Evolutionary conservation across 768 basidiomycete genomes (phyloP).

Genomic region (Leucocoprinus birnbaumii): DNA sequence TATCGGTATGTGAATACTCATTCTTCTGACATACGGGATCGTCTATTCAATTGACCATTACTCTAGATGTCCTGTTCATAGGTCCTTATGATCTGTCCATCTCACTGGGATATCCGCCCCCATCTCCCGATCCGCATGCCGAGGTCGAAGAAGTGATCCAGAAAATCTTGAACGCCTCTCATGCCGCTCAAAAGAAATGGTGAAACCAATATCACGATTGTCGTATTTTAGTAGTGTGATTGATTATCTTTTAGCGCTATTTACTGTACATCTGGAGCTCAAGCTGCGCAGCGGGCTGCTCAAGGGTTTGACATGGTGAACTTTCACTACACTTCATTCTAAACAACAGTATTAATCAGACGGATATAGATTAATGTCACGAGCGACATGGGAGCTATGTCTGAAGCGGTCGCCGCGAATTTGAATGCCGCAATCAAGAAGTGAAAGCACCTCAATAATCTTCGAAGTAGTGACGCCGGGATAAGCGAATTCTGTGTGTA

Average conservation of each 20-base stretch:
- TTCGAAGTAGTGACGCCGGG: background rate
- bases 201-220: conserved; percentile 18
- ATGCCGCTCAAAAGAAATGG: conserved; percentile 65
- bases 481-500: no score
- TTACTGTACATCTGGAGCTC: conserved; percentile 23
- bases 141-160: conserved; percentile 62
- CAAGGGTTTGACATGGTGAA: conserved; percentile 28
- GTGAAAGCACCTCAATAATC: background rate
- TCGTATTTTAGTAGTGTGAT: background rate
- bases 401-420: conserved; percentile 29
- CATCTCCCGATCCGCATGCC: conserved; percentile 62
- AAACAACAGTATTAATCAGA: background rate
- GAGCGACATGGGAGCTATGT: conserved; percentile 40
- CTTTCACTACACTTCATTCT: background rate
- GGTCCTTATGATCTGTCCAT: conserved; percentile 71
- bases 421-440: conserved; percentile 21
- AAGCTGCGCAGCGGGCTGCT: conserved; percentile 21
- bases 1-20: conserved; percentile 40
- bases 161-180: conserved; percentile 43
- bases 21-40: background rate
- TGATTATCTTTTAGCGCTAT: conserved; percentile 20
- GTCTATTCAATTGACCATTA: conserved; percentile 21
- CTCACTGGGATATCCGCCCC: conserved; percentile 55
- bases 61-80: conserved; percentile 48
- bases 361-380: conserved; percentile 46